These are phyloP conservation scores for Urochloa ruziziensis DNA, from an alignment of 176 grass and related monocot species.

Conservation along the genomic window DNA sequence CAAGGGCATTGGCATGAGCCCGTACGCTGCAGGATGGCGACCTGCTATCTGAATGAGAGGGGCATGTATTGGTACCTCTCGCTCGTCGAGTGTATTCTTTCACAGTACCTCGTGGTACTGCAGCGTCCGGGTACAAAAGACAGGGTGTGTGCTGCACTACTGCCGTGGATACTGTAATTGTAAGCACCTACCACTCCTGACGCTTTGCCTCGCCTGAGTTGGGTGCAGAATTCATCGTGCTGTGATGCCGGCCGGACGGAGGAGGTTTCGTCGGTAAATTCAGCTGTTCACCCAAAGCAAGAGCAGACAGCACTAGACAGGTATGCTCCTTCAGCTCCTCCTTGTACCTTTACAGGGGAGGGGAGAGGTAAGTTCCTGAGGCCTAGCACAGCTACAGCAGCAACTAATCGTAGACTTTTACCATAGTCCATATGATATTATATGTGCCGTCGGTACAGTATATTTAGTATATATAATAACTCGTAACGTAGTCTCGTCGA, in stretches of 20 bases:
- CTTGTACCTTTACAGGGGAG: not conserved
- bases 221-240: not conserved
- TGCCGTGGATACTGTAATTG: not conserved
- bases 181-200: not conserved
- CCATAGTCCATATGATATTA: not conserved
- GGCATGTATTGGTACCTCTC: too few species aligned
- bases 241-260: not conserved
- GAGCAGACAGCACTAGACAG: too few species aligned
- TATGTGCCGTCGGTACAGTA: not conserved
- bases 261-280: not conserved
- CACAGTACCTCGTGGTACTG: not conserved
- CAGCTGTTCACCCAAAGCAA: not conserved
- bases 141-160: not conserved
- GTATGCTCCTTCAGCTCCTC: not conserved
- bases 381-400: not conserved
- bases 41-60: not conserved
- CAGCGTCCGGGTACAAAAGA: not conserved
- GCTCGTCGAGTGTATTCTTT: not conserved
- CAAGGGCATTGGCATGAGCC: not conserved
- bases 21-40: not conserved
- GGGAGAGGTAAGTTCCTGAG: not conserved
- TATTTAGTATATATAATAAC: not conserved
- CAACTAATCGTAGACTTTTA: not conserved
- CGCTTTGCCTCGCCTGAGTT: not conserved
- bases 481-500: constrained; percentile 10